Evolutionary conservation across 2,329 filamentous ascomycete species (phyloP), one percentile per base, ranked within the genome.

Genomic region (Emydomyces testavorans): DNA sequence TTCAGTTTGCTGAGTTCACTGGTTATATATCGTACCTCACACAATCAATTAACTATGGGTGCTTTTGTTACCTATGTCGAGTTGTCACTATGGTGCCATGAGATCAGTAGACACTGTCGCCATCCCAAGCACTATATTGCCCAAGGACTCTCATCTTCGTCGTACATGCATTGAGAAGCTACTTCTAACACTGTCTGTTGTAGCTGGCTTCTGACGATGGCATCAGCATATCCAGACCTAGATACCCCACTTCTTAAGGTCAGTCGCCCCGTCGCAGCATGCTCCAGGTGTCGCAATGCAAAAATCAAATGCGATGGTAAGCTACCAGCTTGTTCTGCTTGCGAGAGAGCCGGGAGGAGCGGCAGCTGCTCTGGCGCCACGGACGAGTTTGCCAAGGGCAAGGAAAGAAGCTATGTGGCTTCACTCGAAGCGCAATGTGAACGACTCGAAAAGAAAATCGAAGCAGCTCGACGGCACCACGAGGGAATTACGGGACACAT

Each of bases 291-390:
- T 70, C 85, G 92, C 52, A 79, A 83, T 52, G 89, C 90, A 46
- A 98, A 98, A 71, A 88, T 96, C 63, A 95, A 93, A 79, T 98
- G 92, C 61, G 92, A 96, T 69, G 90, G 92, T 52, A 95, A 95
- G 65, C 72, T 96, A 31, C 92, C 92, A 8, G 88, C 89, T 6
- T 98, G 92, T 62, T 93, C 88, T 6, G 90, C 90, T 15, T 96
- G 92, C 62, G 90, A 95, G 66, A 89, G 88, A 67, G 86, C 87
- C 11, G 88, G 89, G 24, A 83, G 87, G 52, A 80, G 85, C 48
- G 81, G 75, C 51, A 88, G 93, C 62, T 98, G 92, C 64, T 94
- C 88, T 5, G 88, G 88, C 48, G 89, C 88, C 6, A 95, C 93
- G 59, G 90, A 96, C 61, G 88, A 95, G 63, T 96, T 95, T 66